Evolutionary conservation across 305 asterid species (phyloP), one percentile per base, ranked within the genome.

Genomic region (Petunia hybrid): DNA sequence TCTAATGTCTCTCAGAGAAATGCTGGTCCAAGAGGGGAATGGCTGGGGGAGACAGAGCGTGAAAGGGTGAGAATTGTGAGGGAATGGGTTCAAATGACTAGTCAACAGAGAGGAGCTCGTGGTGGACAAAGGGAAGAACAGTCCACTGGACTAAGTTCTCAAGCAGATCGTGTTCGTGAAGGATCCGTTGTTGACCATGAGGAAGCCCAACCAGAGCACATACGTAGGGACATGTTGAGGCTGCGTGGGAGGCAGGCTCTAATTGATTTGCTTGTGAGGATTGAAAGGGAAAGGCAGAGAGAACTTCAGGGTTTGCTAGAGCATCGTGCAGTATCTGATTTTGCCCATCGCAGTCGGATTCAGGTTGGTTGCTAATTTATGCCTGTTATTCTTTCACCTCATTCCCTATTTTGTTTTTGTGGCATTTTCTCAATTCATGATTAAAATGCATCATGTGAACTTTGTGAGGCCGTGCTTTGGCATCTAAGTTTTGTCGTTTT

Each of bases 61-160:
- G 98, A 92, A 89, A 89, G 99, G 88, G 98, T 93, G 71, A 92
- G 98, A 84, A 87, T 89, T 57, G 99, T 93, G 82, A 92, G 99
- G 89, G 97, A 91, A 86, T 90, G 91, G 97, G 94, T 96, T 96
- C 99, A 94, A 78, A 96, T 87, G 95, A 89, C 95, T 73, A 94
- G 98, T 83, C 99, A 94, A 86, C 97, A 93, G 81, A 92, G 97
- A 85, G 95, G 94, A 62, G 76, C 91, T 65, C 90, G 89, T 43
- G 80, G 87, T 84, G 86, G 89, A 59, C 89, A 83, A 38, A 90
- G 92, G 88, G 97, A 91, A 75, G 95, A 84, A 59, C 92, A 79
- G 62, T 74, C 76, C 75, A 81, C 80, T 80, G 87, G 82, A 57
- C 64, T 85, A 76, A 89, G 62, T 64, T 59, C 83, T 80, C 93